Percentiles rank a stretch among this genome's conserved stretches.
Evolutionary conservation across 371 early-diverging fungal genomes (phyloP).

Genomic region (Mucor saturninus): DNA sequence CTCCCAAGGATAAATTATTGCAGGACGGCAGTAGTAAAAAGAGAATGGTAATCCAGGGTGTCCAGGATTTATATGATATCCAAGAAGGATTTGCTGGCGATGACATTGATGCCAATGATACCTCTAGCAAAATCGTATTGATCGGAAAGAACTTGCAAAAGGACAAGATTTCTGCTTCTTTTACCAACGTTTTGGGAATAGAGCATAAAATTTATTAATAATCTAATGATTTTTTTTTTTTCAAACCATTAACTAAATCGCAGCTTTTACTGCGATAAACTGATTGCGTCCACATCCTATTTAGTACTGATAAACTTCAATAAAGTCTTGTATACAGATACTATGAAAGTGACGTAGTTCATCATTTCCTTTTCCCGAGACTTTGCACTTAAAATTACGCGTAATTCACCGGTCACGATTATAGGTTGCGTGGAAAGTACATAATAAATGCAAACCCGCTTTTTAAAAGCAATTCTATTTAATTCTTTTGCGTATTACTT

Average conservation of each 20-base stretch:
- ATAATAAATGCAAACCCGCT: neutral
- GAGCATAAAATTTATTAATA: conserved; percentile 24
- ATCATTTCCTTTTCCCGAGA: too few relatives aligned
- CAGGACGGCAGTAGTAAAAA: conserved; percentile 25
- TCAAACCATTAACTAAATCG: too few relatives aligned
- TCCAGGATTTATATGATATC: conserved; percentile 91
- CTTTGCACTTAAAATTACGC: conserved; percentile 1
- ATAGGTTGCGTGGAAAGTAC: neutral
- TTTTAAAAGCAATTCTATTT: neutral
- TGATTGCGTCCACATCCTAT: too few relatives aligned
- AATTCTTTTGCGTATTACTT: neutral
- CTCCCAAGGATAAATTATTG: conserved; percentile 38
- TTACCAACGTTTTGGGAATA: conserved; percentile 31
- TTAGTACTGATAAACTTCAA: too few relatives aligned
- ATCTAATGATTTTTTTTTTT: neutral
- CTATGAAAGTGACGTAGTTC: too few relatives aligned
- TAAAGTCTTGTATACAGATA: too few relatives aligned
- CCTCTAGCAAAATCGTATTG: conserved; percentile 67
- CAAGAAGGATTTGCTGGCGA: conserved; percentile 63
- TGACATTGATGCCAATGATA: conserved; percentile 30
- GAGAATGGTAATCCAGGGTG: conserved; percentile 83
- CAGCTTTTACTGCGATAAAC: too few relatives aligned
- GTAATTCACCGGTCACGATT: conserved; percentile 3
- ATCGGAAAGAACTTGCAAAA: conserved; percentile 68
- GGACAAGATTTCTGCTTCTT: conserved; percentile 48